phyloP scores from a whole-genome alignment of 2,329 filamentous ascomycete species.

The Capronia americana region DNA sequence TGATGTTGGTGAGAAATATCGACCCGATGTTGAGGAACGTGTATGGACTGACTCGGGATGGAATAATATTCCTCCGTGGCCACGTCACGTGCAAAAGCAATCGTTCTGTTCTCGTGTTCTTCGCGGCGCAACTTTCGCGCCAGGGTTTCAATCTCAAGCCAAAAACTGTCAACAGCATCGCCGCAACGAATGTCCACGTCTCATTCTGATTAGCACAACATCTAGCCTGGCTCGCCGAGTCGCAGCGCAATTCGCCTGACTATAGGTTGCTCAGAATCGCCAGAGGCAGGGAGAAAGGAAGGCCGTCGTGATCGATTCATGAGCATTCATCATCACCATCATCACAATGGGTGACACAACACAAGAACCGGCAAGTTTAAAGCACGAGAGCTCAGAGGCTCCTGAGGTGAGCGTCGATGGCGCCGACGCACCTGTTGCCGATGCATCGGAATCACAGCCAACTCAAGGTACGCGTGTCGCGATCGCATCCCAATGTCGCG shows the following conservation, averaged over 20 bases:
- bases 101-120: slow-evolving; percentile 14
- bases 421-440: slow-evolving; percentile 13
- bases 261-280: background rate
- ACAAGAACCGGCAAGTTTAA: slow-evolving; percentile 23
- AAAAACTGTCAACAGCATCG: slow-evolving; percentile 13
- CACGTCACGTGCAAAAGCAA: background rate
- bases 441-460: slow-evolving; percentile 12
- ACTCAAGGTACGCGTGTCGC: slow-evolving; percentile 31
- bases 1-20: background rate
- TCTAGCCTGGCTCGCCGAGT: background rate
- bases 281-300: background rate
- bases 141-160: slow-evolving; percentile 17
- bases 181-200: background rate
- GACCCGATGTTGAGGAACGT: background rate
- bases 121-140: slow-evolving; percentile 26
- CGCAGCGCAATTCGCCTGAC: background rate
- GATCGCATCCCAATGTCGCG: background rate
- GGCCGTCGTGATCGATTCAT: background rate
- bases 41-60: background rate
- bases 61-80: background rate
- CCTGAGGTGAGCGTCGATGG: slow-evolving; percentile 11
- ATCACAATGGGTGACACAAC: slow-evolving; percentile 24
- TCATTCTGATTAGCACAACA: background rate
- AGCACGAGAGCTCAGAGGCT: slow-evolving; percentile 30
- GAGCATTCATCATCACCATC: slow-evolving; percentile 6